Evolutionary conservation across 139 green algal species (phyloP).

Genomic region (Trebouxia sp.): DNA sequence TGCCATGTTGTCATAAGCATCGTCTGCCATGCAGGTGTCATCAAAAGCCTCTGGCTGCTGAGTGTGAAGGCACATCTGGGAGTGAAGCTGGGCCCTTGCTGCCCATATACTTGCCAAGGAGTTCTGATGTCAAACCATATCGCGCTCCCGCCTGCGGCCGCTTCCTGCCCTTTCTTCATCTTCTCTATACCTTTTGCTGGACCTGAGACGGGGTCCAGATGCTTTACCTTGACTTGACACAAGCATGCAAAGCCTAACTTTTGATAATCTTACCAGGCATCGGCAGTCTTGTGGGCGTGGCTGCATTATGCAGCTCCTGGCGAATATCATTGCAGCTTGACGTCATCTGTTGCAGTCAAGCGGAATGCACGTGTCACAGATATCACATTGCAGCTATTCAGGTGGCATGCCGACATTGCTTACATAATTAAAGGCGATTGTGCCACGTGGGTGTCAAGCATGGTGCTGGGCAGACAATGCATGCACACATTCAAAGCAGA

Average conservation of each 20-base stretch:
- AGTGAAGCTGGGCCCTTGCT: constrained; percentile 10
- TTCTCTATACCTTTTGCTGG: constrained; percentile 23
- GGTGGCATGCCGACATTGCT: too few species aligned
- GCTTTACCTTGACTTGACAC: background rate
- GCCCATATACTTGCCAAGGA: constrained; percentile 15
- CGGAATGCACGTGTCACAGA: too few species aligned
- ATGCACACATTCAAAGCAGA: background rate
- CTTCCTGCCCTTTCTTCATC: background rate
- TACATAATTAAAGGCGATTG: too few species aligned
- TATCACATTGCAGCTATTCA: too few species aligned
- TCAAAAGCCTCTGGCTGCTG: constrained; percentile 10
- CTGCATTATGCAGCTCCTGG: too few species aligned
- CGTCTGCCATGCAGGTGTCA: constrained; percentile 20
- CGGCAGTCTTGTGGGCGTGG: too few species aligned
- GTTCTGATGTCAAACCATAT: background rate
- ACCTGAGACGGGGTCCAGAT: background rate
- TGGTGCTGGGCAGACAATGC: too few species aligned
- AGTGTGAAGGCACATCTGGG: constrained; percentile 3
- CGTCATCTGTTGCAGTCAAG: background rate
- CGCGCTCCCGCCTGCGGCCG: constrained; percentile 1
- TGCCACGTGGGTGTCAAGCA: too few species aligned
- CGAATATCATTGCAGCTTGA: too few species aligned
- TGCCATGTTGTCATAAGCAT: background rate
- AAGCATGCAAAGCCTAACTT: too few species aligned
- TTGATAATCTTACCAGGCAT: background rate